Evolutionary conservation across 148 eudicot genomes (phyloP).

Genomic region (Simmondsia chinensis): DNA sequence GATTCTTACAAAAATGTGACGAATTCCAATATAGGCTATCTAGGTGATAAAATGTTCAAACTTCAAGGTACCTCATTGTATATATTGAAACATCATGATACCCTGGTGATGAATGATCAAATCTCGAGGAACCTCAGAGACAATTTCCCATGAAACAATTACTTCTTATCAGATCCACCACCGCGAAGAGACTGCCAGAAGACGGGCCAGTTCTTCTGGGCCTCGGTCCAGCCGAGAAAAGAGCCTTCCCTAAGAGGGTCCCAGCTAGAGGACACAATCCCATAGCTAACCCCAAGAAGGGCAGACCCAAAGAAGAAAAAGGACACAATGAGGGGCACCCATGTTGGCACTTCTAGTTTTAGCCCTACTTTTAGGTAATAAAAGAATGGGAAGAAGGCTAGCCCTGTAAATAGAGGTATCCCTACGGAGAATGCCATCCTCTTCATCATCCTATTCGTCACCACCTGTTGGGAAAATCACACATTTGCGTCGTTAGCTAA

Average conservation of each 20-base stretch:
- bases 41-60: too few species aligned
- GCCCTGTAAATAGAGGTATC: conserved; percentile 58
- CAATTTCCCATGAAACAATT: too few species aligned
- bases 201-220: conserved; percentile 84
- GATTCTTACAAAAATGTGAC: too few species aligned
- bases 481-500: too few species aligned
- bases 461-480: too few species aligned
- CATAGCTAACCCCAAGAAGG: conserved; percentile 83
- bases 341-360: conserved; percentile 84
- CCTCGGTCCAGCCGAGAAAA: conserved; percentile 71
- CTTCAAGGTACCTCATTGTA: too few species aligned
- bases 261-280: conserved; percentile 97
- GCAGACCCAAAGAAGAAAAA: conserved; percentile 88
- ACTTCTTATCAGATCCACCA: too few species aligned
- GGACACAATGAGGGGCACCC: conserved; percentile 89
- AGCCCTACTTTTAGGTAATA: conserved; percentile 80
- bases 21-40: too few species aligned
- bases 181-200: conserved; percentile 58
- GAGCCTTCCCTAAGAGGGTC: conserved; percentile 98
- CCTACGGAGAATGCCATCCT: conserved; percentile 86
- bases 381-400: conserved; percentile 80
- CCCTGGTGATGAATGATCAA: too few species aligned
- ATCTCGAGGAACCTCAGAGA: too few species aligned
- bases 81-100: too few species aligned
- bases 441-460: conserved; percentile 84